These are phyloP conservation scores for Yarrowia hollandica DNA, from an alignment of 805 yeast species.

Conservation along the genomic window DNA sequence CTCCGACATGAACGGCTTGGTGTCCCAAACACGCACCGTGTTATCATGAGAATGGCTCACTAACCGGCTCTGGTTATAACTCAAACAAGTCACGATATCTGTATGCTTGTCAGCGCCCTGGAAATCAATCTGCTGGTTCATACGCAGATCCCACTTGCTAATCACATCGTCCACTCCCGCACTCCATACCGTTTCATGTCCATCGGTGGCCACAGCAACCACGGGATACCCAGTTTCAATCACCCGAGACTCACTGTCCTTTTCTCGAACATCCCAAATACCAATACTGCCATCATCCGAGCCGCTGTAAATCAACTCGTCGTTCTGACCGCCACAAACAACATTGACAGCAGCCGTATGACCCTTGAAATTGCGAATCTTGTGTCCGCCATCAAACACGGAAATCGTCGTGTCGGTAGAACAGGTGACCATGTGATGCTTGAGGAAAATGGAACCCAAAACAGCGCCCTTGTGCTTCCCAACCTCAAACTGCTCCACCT, in stretches of 20 bases:
- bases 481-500: constrained; percentile 48
- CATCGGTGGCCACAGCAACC: constrained; percentile 50
- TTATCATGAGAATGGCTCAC: constrained; percentile 59
- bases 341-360: constrained; percentile 59
- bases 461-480: constrained; percentile 65
- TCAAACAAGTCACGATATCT: constrained; percentile 57
- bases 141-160: constrained; percentile 58
- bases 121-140: constrained; percentile 35
- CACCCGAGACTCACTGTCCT: constrained; percentile 45
- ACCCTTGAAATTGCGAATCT: constrained; percentile 55
- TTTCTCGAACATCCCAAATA: constrained; percentile 68
- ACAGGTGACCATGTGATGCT: constrained; percentile 51
- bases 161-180: constrained; percentile 71
- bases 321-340: constrained; percentile 44
- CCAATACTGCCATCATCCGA: constrained; percentile 64
- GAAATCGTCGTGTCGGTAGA: constrained; percentile 65
- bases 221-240: constrained; percentile 56
- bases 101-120: constrained; percentile 51
- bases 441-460: constrained; percentile 58
- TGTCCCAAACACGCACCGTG: constrained; percentile 57
- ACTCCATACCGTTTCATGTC: constrained; percentile 50
- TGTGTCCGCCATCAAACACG: constrained; percentile 58
- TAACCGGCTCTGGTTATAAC: constrained; percentile 50
- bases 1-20: constrained; percentile 47
- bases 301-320: constrained; percentile 50